phyloP scores from a whole-genome alignment of 768 basidiomycete species.

The Tylopilus rubrobrunneus region DNA sequence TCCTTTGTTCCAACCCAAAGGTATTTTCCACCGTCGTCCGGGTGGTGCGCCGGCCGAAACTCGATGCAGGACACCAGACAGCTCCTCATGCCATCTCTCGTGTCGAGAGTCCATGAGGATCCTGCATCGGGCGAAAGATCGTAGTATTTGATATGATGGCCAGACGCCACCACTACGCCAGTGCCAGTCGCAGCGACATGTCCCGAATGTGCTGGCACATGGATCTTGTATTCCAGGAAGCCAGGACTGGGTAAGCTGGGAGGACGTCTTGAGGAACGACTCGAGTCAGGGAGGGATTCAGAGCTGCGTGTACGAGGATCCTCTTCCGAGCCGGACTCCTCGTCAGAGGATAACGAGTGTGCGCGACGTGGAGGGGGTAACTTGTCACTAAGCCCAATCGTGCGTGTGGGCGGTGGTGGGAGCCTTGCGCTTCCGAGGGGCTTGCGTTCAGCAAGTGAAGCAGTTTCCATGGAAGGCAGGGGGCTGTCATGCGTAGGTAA shows the following conservation, averaged over 20 bases:
- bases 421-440: slow-evolving; percentile 35
- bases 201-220: slow-evolving; percentile 51
- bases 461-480: slow-evolving; percentile 14
- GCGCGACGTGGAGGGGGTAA: slow-evolving; percentile 59
- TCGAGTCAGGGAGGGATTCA: slow-evolving; percentile 65
- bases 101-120: slow-evolving; percentile 51
- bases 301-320: slow-evolving; percentile 42
- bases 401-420: slow-evolving; percentile 74
- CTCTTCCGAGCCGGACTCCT: slow-evolving; percentile 63
- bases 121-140: slow-evolving; percentile 47
- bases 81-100: slow-evolving; percentile 65
- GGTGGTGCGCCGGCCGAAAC: slow-evolving; percentile 52
- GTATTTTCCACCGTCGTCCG: slow-evolving; percentile 53
- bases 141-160: slow-evolving; percentile 60
- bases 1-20: slow-evolving; percentile 92
- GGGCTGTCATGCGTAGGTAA: background rate
- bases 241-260: slow-evolving; percentile 33
- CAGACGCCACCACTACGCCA: slow-evolving; percentile 52
- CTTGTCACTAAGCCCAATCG: slow-evolving; percentile 64
- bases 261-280: slow-evolving; percentile 57
- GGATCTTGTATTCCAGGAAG: slow-evolving; percentile 47
- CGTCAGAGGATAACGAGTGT: slow-evolving; percentile 39
- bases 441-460: slow-evolving; percentile 26
- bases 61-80: slow-evolving; percentile 72
- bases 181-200: slow-evolving; percentile 55